Evolutionary conservation across 2,329 filamentous ascomycete genomes (phyloP).

Genomic region (Talaromyces sp.): DNA sequence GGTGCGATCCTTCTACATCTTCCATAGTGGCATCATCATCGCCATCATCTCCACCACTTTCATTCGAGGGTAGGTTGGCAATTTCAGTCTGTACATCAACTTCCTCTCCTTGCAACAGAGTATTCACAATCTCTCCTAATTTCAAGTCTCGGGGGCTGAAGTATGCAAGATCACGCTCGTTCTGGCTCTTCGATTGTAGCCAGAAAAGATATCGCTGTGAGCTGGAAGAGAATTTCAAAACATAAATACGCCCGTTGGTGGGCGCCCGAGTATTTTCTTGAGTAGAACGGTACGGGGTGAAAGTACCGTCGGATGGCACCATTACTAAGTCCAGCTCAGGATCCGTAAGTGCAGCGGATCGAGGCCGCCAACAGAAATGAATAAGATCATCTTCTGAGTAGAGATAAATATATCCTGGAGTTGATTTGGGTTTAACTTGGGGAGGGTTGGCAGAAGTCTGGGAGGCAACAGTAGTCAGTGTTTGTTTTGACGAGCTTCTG

Average conservation of each 20-base stretch:
- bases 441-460: constrained; percentile 58
- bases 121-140: constrained; percentile 82
- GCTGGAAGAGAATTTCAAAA: constrained; percentile 89
- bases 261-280: constrained; percentile 60
- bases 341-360: constrained; percentile 64
- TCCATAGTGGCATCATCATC: constrained; percentile 77
- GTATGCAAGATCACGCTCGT: constrained; percentile 66
- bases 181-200: constrained; percentile 88
- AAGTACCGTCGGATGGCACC: constrained; percentile 84
- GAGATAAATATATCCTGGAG: constrained; percentile 85
- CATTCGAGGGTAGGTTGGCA: constrained; percentile 55
- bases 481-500: constrained; percentile 11
- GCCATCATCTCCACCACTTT: constrained; percentile 49
- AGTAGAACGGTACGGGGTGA: constrained; percentile 71
- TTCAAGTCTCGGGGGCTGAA: constrained; percentile 83
- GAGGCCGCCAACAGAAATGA: constrained; percentile 95
- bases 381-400: constrained; percentile 91
- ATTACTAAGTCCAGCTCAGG: constrained; percentile 88
- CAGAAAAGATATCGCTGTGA: constrained; percentile 92
- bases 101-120: constrained; percentile 81
- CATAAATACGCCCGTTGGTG: constrained; percentile 83
- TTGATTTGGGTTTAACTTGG: constrained; percentile 69
- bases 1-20: constrained; percentile 63
- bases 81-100: constrained; percentile 75
- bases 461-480: constrained; percentile 7